These are phyloP conservation scores for Cercospora nicotianae DNA, from an alignment of 2,329 filamentous ascomycete genomes.

Conservation along the genomic window DNA sequence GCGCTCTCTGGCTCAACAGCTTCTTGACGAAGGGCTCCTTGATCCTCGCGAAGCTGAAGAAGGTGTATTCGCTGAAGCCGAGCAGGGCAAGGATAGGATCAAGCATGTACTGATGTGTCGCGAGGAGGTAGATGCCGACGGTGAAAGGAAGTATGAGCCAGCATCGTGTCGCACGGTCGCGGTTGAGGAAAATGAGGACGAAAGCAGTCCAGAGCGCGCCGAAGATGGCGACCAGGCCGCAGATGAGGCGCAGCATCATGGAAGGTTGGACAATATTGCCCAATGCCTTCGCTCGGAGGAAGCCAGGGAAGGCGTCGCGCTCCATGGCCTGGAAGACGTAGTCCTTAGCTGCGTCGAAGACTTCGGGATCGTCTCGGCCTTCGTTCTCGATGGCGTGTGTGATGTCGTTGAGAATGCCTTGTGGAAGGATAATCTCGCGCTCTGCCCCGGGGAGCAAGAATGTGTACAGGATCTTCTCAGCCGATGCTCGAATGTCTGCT, in stretches of 20 bases:
- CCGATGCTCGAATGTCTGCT: conserved; percentile 86
- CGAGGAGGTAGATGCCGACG: conserved; percentile 81
- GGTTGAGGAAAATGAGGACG: conserved; percentile 86
- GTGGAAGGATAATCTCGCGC: conserved; percentile 89
- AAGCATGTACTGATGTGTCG: conserved; percentile 92
- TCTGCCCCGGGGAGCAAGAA: conserved; percentile 94
- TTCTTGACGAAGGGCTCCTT: conserved; percentile 85
- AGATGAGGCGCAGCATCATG: conserved; percentile 77
- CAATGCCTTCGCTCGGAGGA: conserved; percentile 89
- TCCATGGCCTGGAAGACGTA: conserved; percentile 99
- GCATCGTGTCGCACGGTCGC: conserved; percentile 69
- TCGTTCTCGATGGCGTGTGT: conserved; percentile 86
- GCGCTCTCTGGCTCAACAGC: conserved; percentile 77
- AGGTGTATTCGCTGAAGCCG: conserved; percentile 95
- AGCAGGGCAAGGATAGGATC: conserved; percentile 85
- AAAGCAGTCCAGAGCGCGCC: conserved; percentile 93
- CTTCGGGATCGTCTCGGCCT: conserved; percentile 90
- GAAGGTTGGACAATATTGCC: conserved; percentile 94
- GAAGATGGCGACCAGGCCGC: conserved; percentile 84
- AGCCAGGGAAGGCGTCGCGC: conserved; percentile 96
- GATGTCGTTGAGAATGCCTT: conserved; percentile 81
- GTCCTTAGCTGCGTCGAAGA: conserved; percentile 96
- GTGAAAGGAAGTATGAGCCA: conserved; percentile 95
- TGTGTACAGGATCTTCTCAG: conserved; percentile 98
- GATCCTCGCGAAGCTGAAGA: conserved; percentile 85